Evolutionary conservation across 1,139 yeast species (phyloP).

Genomic region (Debaryomycetaceae sp.): DNA sequence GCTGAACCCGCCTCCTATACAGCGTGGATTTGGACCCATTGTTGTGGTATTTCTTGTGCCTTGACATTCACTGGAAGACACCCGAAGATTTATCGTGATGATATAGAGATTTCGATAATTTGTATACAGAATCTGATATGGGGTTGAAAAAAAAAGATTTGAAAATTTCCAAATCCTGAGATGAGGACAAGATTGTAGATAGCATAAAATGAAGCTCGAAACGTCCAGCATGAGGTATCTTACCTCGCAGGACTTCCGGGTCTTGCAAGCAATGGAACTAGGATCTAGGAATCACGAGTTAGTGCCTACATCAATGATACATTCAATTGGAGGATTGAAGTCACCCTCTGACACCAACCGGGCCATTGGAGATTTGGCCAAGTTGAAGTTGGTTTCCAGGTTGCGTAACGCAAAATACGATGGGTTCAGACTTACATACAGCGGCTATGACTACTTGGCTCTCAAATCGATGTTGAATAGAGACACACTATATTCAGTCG

Average conservation of each 20-base stretch:
- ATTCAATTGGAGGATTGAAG: constrained; percentile 72
- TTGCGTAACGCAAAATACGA: constrained; percentile 87
- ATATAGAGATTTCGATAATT: not conserved
- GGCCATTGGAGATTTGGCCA: constrained; percentile 82
- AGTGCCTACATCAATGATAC: constrained; percentile 85
- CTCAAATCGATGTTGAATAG: constrained; percentile 76
- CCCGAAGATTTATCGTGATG: not conserved
- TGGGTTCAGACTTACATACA: constrained; percentile 84
- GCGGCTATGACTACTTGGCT: constrained; percentile 90
- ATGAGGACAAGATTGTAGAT: not conserved
- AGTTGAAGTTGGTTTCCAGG: constrained; percentile 70
- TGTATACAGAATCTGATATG: not conserved
- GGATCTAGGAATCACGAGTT: constrained; percentile 93
- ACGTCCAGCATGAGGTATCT: constrained; percentile 91
- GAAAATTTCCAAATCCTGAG: constrained; percentile 1
- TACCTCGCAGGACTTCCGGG: constrained; percentile 85
- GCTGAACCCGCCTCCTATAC: not conserved
- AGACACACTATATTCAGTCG: constrained; percentile 72
- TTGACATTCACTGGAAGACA: not conserved
- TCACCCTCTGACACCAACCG: constrained; percentile 75
- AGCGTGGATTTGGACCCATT: not conserved
- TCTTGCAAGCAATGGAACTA: constrained; percentile 82
- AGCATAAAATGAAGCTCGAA: constrained; percentile 71
- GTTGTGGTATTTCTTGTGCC: not conserved
- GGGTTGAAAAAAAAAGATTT: not conserved